Evolutionary conservation across 805 yeast genomes (phyloP).

Genomic region (Lipomyces japonicus): DNA sequence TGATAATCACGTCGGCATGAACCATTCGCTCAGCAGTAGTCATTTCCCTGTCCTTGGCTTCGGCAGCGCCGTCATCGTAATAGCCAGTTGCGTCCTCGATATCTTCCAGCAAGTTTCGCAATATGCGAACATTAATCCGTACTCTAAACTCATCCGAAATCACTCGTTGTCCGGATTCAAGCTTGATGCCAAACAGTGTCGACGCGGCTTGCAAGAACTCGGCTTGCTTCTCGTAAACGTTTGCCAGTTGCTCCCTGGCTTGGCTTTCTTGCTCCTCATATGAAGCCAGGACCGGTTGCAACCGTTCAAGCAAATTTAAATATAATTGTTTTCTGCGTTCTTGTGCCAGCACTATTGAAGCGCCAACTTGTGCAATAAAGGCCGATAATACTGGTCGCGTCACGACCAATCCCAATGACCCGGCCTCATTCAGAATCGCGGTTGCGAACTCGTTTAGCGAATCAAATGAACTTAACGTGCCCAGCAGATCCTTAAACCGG

Average conservation of each 20-base stretch:
- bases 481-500: background rate
- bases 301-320: background rate
- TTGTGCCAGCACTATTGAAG: too few species aligned
- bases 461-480: background rate
- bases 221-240: slow-evolving; percentile 25
- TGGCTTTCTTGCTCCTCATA: slow-evolving; percentile 31
- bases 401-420: slow-evolving; percentile 21
- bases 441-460: slow-evolving; percentile 3
- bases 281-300: slow-evolving; percentile 28
- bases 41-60: slow-evolving; percentile 9
- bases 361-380: slow-evolving; percentile 6
- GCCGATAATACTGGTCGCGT: slow-evolving; percentile 21
- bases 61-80: background rate
- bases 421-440: slow-evolving; percentile 12
- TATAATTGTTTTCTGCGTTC: background rate
- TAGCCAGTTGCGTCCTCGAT: slow-evolving; percentile 27
- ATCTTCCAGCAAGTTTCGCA: slow-evolving; percentile 32
- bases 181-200: slow-evolving; percentile 30
- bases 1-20: slow-evolving; percentile 31
- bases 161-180: slow-evolving; percentile 27
- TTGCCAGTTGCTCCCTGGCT: slow-evolving; percentile 32
- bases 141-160: slow-evolving; percentile 31
- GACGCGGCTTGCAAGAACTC: slow-evolving; percentile 31
- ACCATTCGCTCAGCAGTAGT: slow-evolving; percentile 17
- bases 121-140: slow-evolving; percentile 30